phyloP scores from a whole-genome alignment of 2,329 filamentous ascomycete genomes.

The Aspergillus intermedius region DNA sequence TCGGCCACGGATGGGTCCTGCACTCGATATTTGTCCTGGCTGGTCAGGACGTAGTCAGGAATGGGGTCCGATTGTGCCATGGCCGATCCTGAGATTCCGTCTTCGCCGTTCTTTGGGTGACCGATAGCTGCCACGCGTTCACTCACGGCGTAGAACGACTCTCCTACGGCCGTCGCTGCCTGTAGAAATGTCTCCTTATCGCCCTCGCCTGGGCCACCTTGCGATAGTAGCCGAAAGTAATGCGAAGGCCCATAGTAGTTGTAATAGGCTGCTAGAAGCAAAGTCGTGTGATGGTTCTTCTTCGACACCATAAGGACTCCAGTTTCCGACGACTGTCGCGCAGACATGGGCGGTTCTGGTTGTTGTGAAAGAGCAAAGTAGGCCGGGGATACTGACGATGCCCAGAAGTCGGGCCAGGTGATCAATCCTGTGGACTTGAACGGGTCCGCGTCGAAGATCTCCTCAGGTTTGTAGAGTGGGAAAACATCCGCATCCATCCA shows the following conservation, averaged over 20 bases:
- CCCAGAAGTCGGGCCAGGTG: slow-evolving; percentile 52
- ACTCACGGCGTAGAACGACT: slow-evolving; percentile 31
- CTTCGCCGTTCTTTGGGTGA: slow-evolving; percentile 21
- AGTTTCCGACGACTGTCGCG: slow-evolving; percentile 31
- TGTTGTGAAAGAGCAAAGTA: slow-evolving; percentile 37
- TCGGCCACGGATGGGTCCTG: slow-evolving; percentile 25
- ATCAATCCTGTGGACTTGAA: slow-evolving; percentile 48
- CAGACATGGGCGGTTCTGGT: slow-evolving; percentile 25
- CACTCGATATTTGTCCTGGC: slow-evolving; percentile 27
- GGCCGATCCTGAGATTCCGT: slow-evolving; percentile 27
- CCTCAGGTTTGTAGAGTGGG: slow-evolving; percentile 39
- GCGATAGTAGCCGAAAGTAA: slow-evolving; percentile 33
- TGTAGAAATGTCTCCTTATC: slow-evolving; percentile 36
- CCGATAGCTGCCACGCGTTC: slow-evolving; percentile 31
- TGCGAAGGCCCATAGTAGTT: slow-evolving; percentile 32
- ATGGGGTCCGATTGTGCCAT: slow-evolving; percentile 35
- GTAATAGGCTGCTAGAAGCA: slow-evolving; percentile 33
- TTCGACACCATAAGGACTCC: slow-evolving; percentile 33
- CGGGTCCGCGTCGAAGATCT: slow-evolving; percentile 45
- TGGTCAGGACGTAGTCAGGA: slow-evolving; percentile 29
- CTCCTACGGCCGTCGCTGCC: slow-evolving; percentile 26
- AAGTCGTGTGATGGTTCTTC: slow-evolving; percentile 26
- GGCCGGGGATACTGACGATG: slow-evolving; percentile 37
- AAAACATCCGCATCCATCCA: slow-evolving; percentile 54
- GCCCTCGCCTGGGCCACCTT: slow-evolving; percentile 33